These are phyloP conservation scores for Termitomyces sp. DNA, from an alignment of 768 basidiomycete species.

Conservation along the genomic window DNA sequence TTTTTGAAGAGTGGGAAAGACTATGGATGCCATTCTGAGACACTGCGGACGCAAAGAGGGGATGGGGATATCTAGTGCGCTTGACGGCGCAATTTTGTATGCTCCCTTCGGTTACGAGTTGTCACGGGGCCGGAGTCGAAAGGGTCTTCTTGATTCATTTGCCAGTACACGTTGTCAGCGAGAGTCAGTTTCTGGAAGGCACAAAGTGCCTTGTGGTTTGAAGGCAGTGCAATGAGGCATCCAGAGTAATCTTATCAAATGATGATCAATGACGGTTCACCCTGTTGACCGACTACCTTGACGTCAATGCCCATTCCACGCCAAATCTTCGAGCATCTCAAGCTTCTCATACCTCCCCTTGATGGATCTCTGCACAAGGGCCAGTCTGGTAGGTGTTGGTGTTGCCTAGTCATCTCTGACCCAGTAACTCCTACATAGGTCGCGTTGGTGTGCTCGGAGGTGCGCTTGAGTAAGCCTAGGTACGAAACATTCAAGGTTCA, in stretches of 20 bases:
- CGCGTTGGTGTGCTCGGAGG: conserved; percentile 93
- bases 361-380: conserved; percentile 90
- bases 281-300: background rate
- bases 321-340: conserved; percentile 63
- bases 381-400: conserved; percentile 64
- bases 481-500: background rate
- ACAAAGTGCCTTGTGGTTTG: background rate
- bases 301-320: conserved; percentile 56
- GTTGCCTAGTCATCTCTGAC: background rate
- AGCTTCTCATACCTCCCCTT: conserved; percentile 84
- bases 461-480: conserved; percentile 73
- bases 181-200: background rate
- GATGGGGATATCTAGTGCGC: too few species aligned
- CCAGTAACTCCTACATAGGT: conserved; percentile 36
- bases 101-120: background rate
- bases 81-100: background rate
- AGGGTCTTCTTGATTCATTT: conserved; percentile 4
- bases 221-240: background rate
- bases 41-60: background rate
- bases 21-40: conserved; percentile 5
- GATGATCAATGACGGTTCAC: background rate
- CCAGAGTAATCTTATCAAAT: background rate
- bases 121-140: background rate
- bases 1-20: conserved; percentile 21
- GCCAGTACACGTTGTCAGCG: background rate